Conservation (phyloP, 2,329 filamentous ascomycete genomes). For the Didymella segeticola region DNA sequence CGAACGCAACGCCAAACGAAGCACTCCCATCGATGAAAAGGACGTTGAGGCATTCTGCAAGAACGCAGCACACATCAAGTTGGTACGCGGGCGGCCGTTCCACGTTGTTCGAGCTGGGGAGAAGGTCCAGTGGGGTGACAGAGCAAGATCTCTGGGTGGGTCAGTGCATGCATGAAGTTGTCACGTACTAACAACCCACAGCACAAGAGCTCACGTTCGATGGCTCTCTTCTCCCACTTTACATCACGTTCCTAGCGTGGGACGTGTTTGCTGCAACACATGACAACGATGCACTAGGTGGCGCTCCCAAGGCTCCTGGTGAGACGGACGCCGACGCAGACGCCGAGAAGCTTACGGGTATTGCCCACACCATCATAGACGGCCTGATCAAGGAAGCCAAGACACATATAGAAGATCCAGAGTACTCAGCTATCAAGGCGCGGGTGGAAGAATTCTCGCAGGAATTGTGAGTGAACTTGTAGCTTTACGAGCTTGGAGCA, state of each 20-base stretch:
- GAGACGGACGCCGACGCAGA: slow-evolving; percentile 39
- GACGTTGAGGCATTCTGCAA: slow-evolving; percentile 95
- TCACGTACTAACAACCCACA: slow-evolving; percentile 23
- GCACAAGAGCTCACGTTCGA: slow-evolving; percentile 52
- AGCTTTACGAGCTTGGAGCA: neutral
- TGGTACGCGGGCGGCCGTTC: slow-evolving; percentile 72
- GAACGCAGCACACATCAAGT: slow-evolving; percentile 89
- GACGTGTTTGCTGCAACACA: slow-evolving; percentile 55
- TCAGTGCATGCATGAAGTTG: neutral
- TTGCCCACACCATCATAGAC: slow-evolving; percentile 52
- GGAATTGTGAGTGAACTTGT: slow-evolving; percentile 54
- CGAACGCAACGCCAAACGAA: slow-evolving; percentile 59
- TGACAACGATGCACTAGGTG: slow-evolving; percentile 41
- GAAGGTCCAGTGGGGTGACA: slow-evolving; percentile 53
- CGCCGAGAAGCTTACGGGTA: slow-evolving; percentile 52
- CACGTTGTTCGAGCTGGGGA: slow-evolving; percentile 55
- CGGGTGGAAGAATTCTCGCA: slow-evolving; percentile 47
- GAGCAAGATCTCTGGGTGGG: slow-evolving; percentile 63
- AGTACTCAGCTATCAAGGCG: slow-evolving; percentile 48
- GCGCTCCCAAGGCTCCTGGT: slow-evolving; percentile 48
- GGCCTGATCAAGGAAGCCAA: slow-evolving; percentile 53
- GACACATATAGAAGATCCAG: slow-evolving; percentile 50
- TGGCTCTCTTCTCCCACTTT: slow-evolving; percentile 55
- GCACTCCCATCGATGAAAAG: slow-evolving; percentile 63
- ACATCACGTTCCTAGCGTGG: slow-evolving; percentile 60